Evolutionary conservation across 1,284 basidiomycete species (phyloP).

Genomic region (Cryptococcus sp.): DNA sequence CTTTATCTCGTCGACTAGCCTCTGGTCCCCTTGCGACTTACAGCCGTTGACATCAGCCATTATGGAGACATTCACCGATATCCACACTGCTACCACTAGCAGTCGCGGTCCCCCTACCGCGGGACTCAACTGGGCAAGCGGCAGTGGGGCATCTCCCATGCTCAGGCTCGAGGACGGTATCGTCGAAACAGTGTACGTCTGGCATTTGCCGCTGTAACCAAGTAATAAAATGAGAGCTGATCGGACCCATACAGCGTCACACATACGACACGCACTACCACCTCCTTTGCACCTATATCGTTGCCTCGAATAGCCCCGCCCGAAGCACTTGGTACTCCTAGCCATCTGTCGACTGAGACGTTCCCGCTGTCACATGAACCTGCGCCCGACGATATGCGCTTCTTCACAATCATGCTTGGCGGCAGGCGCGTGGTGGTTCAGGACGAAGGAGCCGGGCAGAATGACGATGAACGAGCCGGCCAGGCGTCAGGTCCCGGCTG

Average conservation of each 20-base stretch:
- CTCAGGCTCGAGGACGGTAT: constrained; percentile 48
- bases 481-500: constrained; percentile 33
- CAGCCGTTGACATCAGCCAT: too few relatives aligned
- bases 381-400: constrained; percentile 45
- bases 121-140: constrained; percentile 25
- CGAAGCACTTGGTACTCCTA: constrained; percentile 31
- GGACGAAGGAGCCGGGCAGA: constrained; percentile 33
- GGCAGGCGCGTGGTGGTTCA: constrained; percentile 44
- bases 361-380: constrained; percentile 49
- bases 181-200: constrained; percentile 49
- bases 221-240: not conserved
- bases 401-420: constrained; percentile 44
- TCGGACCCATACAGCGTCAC: constrained; percentile 37
- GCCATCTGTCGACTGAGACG: constrained; percentile 29
- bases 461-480: constrained; percentile 1
- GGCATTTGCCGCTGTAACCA: not conserved
- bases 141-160: constrained; percentile 20
- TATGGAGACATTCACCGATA: not conserved
- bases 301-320: constrained; percentile 46
- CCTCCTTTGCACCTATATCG: constrained; percentile 46
- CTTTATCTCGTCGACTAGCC: too few relatives aligned
- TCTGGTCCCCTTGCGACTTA: too few relatives aligned
- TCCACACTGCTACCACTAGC: constrained; percentile 2
- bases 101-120: constrained; percentile 6
- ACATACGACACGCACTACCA: constrained; percentile 47